Base-by-base conservation (phyloP, 208 protist species). In the Crithidia bombi region DNA sequence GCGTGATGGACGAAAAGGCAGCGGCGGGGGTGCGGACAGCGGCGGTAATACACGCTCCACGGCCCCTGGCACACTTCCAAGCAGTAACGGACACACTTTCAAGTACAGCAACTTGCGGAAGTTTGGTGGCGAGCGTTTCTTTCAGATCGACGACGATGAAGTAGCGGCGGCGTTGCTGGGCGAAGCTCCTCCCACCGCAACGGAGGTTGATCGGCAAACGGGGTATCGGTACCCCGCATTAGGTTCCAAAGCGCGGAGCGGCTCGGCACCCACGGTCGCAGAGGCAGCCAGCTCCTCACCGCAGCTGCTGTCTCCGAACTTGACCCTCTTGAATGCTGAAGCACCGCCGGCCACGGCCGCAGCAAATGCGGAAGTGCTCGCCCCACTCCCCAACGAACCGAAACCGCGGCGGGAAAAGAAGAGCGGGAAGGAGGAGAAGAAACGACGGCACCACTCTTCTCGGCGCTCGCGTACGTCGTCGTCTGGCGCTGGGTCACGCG, bases 141-240 rank as follows among this genome's bases (percentile, higher is more conserved):
- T 76, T 25, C 63, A 57, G 19, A 61, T 55, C 25, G n/a, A 69
- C 15, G 63, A 59, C 23, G 62, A 36, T 7, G 55, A 69, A 39
- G 63, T 61, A 10, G 56, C 63, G 0, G 38, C 39, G 10, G 39
- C 70, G 28, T 35, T 51, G 28, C 14, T 65, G 6, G 70, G 23
- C 2, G 70, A 65, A 14, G 28, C 43, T 19, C 32, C 35, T 5
- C 26, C n/a, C 14, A 11, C 47, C 10, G 43, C 10, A 25, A n/a
- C 36, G 44, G 70, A 65, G 14, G 57, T 43, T 5, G 63, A 76
- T 26, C 52, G 70, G 39, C 70, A 21, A 17, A 49, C 46, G 0
- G 55, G 63, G 3, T 46, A 65, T 28, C 61, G 52, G 3, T 65
- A 69, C 35, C 47, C 51, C 21, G 38, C 3, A n/a, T 30, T 56